A percentile compares a stretch with the other conserved stretches of the same genome.
phyloP scores from a whole-genome alignment of 2,329 filamentous ascomycete species.

The Elsinoe batatas region DNA sequence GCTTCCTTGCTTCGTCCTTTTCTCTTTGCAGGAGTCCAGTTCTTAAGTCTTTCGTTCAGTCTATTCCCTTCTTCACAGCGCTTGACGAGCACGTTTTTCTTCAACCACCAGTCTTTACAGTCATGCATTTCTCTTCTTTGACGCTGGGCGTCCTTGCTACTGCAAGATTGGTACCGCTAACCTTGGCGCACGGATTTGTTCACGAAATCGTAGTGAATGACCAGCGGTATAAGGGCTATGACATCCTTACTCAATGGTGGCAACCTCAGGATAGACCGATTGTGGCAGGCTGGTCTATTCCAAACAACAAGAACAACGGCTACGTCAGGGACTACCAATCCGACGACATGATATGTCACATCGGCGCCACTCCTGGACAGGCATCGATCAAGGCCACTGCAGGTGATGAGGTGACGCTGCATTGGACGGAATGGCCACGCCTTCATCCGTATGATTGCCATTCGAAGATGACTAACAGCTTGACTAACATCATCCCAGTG shows the following conservation, averaged over 20 bases:
- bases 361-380: constrained; percentile 41
- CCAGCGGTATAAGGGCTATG: constrained; percentile 36
- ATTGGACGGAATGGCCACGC: constrained; percentile 57
- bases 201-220: constrained; percentile 39
- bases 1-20: not conserved
- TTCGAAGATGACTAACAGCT: no score
- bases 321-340: constrained; percentile 21
- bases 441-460: constrained; percentile 33
- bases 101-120: not conserved
- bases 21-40: not conserved
- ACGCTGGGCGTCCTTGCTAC: not conserved
- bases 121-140: not conserved
- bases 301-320: constrained; percentile 29
- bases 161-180: not conserved
- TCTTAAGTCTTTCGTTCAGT: not conserved
- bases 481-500: constrained; percentile 38
- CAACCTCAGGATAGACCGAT: constrained; percentile 22
- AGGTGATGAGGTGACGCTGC: constrained; percentile 48
- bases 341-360: constrained; percentile 37
- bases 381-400: constrained; percentile 47
- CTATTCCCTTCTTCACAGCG: not conserved
- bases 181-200: constrained; percentile 39
- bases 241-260: constrained; percentile 31
- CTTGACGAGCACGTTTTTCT: not conserved
- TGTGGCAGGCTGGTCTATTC: constrained; percentile 47